Evolutionary conservation across 2,329 filamentous ascomycete genomes (phyloP), one percentile per base, ranked within the genome.

Genomic region (Pestalotiopsis sp.): DNA sequence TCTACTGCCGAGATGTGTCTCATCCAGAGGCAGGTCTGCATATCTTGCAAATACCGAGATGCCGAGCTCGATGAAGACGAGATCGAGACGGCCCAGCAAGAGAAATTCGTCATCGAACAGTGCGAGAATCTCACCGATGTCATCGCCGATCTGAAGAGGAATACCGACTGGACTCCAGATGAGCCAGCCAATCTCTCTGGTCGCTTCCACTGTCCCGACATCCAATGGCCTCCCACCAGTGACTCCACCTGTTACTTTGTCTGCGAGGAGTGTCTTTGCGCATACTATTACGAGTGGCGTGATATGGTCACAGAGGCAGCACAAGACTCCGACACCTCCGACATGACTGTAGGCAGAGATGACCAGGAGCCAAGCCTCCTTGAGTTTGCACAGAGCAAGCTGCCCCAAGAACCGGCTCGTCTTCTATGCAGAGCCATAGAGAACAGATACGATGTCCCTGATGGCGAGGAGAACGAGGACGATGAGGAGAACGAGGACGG

Each of bases 211-310:
- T 74, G 71, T 38, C 63, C 69, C 2, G 39, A 70, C 0, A 17
- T 74, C 12, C 38, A 62, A 41, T 74, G 73, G 74, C 73, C 74
- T 2, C 64, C 69, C 4, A 20, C 59, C 17, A 12, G 17, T 11
- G 41, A 69, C 39, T 17, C 49, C 6, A 9, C 52, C 25, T 67
- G 25, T 20, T 12, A 39, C 11, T 68, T 70, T 4, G 27, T 72
- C 17, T 74, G 72, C 63, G 73, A 74, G 14, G 23, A 68, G 3
- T 74, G 71, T 62, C 36, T 72, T 11, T 14, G 31, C 3, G 38
- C 31, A n/a, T 68, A 57, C 27, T 31, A 61, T 14, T 20, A 45
- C 36, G 31, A 41, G 39, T 71, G 45, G 45, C 7, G 17, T 52
- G 45, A 20, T 9, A 20, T n/a, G 20, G 17, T 52, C 45, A 52